These are phyloP conservation scores for Ascocoryne sarcoides DNA, from an alignment of 2,329 filamentous ascomycete species.

Conservation along the genomic window DNA sequence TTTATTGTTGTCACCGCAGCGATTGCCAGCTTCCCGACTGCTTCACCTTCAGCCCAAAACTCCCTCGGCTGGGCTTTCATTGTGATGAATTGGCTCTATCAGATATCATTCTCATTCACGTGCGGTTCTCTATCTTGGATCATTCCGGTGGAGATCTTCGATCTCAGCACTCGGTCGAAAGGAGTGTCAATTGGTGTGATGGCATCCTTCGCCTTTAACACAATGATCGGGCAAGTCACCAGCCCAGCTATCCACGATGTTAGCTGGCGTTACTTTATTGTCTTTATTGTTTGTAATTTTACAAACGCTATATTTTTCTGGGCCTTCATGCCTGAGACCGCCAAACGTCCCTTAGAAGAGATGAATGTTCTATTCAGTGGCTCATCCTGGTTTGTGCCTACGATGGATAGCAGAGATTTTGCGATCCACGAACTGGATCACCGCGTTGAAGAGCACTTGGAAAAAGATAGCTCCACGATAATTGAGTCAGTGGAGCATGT, in stretches of 20 bases:
- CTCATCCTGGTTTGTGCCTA: constrained; percentile 44
- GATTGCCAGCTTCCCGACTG: constrained; percentile 35
- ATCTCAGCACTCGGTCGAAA: constrained; percentile 50
- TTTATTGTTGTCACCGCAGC: constrained; percentile 44
- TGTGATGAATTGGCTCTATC: constrained; percentile 52
- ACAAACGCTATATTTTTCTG: constrained; percentile 58
- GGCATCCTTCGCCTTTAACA: constrained; percentile 54
- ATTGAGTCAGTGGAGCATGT: no score
- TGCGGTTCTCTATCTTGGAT: constrained; percentile 42
- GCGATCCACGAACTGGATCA: no score
- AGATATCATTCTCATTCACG: constrained; percentile 49
- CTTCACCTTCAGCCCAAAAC: constrained; percentile 30
- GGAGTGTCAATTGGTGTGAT: constrained; percentile 52
- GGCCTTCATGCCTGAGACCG: constrained; percentile 50
- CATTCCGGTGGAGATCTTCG: constrained; percentile 47
- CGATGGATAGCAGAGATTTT: no score
- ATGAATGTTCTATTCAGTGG: constrained; percentile 51
- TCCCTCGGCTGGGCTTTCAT: constrained; percentile 47
- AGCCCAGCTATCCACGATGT: constrained; percentile 32
- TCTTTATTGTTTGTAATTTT: constrained; percentile 53
- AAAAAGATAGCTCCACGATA: no score
- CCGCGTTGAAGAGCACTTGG: no score
- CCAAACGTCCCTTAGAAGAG: constrained; percentile 48
- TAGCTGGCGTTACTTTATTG: constrained; percentile 29
- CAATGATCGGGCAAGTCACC: constrained; percentile 58